These are phyloP conservation scores for Boletus patriciae DNA, from an alignment of 768 basidiomycete genomes.

Conservation along the genomic window DNA sequence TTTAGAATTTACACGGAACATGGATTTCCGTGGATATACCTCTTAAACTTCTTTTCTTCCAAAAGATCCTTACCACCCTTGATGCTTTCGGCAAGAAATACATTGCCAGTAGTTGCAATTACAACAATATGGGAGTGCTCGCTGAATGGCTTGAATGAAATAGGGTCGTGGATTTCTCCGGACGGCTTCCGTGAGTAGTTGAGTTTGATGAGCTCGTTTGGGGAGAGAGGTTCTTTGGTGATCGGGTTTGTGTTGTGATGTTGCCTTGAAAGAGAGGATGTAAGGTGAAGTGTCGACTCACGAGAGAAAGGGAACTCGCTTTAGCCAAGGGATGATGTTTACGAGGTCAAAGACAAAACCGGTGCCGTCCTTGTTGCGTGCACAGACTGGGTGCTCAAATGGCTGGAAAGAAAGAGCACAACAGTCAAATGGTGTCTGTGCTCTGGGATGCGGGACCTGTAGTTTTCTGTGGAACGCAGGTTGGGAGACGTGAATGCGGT, in stretches of 20 bases:
- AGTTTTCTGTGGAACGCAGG: constrained; percentile 49
- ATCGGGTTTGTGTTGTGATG: constrained; percentile 80
- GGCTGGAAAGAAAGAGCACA: constrained; percentile 91
- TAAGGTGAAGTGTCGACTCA: constrained; percentile 10
- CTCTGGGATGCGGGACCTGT: constrained; percentile 63
- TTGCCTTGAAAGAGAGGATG: constrained; percentile 48
- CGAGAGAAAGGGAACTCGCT: constrained; percentile 48
- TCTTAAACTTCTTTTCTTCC: constrained; percentile 80
- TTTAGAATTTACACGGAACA: background rate
- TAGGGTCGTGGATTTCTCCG: constrained; percentile 90
- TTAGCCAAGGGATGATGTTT: constrained; percentile 93
- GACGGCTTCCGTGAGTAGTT: constrained; percentile 83
- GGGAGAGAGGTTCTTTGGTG: constrained; percentile 68
- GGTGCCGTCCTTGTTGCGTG: constrained; percentile 77
- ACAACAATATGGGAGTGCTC: constrained; percentile 95
- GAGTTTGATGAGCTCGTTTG: constrained; percentile 74
- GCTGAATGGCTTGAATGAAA: constrained; percentile 96
- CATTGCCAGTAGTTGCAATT: constrained; percentile 87
- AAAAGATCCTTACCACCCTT: constrained; percentile 87
- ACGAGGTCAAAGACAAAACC: constrained; percentile 84
- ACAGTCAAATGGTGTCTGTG: constrained; percentile 82
- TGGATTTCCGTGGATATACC: constrained; percentile 44
- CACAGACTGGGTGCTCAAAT: constrained; percentile 85
- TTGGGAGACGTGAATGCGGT: constrained; percentile 6
- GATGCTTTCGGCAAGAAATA: constrained; percentile 89